Evolutionary conservation across 192 early-diverging fungal genomes (phyloP), one percentile per base, ranked within the genome.

Genomic region (Gryganskiella cystojenkinii): DNA sequence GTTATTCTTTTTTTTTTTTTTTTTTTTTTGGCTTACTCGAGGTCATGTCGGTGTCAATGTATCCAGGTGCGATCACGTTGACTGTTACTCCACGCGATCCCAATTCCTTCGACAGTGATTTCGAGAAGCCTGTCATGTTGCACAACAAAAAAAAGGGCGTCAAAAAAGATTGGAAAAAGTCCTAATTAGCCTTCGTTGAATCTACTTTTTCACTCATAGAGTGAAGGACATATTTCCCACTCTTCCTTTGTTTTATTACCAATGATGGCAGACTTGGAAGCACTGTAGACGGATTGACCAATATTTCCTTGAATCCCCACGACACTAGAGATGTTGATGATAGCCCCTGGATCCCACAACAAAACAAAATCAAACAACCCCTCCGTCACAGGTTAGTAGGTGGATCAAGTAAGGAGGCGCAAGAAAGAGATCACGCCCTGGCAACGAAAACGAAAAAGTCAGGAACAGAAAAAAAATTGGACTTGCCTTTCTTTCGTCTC

Each of bases 21-120:
- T n/a, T n/a, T n/a, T n/a, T n/a, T n/a, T n/a, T n/a, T n/a, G n/a
- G 37, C 65, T 65, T 83, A 91, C 86, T 80, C 22, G 80, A 53
- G 15, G 88, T 93, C 90, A 94, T 92, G 45, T 93, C 87, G 1
- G 96, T 96, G 8, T 88, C 88, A 44, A 95, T 93, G 69, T 91
- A 96, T 43, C 96, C 96, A 40, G 96, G 96, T 11, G 94, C 91
- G 74, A 97, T 87, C 6, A 86, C 85, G 83, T 95, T 95, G 9
- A 92, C 95, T 22, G 93, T 80, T 15, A 97, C 84, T 15, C 87
- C 85, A 1, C 82, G 71, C 14, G 88, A 85, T 1, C 90, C 95
- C 3, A 95, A 69, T 66, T 97, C 96, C 70, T 87, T 90, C 9
- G 96, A 92, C 20, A 96, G 79, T 5, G 94, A 86, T 57, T 93